Conservation (phyloP, 2,329 filamentous ascomycete genomes). For the Penicillium vulpinum region DNA sequence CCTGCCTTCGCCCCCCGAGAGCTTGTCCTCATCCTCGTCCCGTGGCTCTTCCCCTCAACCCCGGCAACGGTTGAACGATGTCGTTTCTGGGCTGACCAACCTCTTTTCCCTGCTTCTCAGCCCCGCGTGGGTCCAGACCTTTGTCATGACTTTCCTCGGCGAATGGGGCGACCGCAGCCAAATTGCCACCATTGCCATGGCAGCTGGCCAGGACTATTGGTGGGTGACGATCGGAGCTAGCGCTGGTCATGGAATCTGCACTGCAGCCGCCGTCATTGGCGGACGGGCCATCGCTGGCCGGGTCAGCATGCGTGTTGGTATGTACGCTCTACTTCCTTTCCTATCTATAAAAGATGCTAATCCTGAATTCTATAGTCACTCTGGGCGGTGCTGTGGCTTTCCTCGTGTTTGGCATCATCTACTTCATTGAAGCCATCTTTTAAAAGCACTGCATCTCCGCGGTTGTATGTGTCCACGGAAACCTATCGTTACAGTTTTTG, state of each 20-base stretch:
- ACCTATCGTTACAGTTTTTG: constrained; percentile 9
- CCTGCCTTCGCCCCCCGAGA: constrained; percentile 76
- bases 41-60: constrained; percentile 57
- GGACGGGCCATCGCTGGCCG: constrained; percentile 88
- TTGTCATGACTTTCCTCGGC: constrained; percentile 97
- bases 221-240: constrained; percentile 93
- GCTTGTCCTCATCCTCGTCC: constrained; percentile 73
- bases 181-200: constrained; percentile 98
- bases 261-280: constrained; percentile 85
- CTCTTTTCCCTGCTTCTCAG: constrained; percentile 84
- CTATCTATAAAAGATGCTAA: constrained; percentile 25
- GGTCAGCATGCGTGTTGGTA: constrained; percentile 94
- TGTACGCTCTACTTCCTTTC: constrained; percentile 47
- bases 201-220: constrained; percentile 97
- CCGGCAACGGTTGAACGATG: constrained; percentile 46
- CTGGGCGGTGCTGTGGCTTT: constrained; percentile 89
- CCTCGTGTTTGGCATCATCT: constrained; percentile 87
- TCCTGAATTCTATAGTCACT: constrained; percentile 63
- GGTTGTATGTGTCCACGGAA: constrained; percentile 4
- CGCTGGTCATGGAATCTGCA: constrained; percentile 84
- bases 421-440: constrained; percentile 76
- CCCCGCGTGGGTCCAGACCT: constrained; percentile 98
- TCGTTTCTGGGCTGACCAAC: constrained; percentile 72
- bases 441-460: constrained; percentile 28
- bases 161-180: constrained; percentile 98